Evolutionary conservation across 306 rosid species (phyloP), one percentile per base, ranked within the genome.

Genomic region (Arachis stenosperma): DNA sequence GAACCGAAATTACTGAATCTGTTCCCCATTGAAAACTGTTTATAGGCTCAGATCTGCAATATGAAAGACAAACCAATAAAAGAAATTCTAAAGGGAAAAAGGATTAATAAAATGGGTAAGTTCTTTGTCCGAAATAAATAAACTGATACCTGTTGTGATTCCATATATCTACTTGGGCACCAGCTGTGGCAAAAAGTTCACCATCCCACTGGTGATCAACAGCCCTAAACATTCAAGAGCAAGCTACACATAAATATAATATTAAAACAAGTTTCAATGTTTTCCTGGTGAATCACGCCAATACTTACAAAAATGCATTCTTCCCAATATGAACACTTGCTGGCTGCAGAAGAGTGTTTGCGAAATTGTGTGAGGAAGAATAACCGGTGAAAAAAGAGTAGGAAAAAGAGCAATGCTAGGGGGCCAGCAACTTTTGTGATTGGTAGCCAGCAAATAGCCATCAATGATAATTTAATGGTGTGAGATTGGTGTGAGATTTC

Each of bases 121-220:
- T 58, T 73, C 63, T 40, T 61, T n/a, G 8, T 37, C 48, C 9
- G 54, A 61, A 60, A 2, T 33, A 33, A 73, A 51, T 43, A 68
- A 58, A 52, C 56, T 12, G 64, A 43, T 53, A 94, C 99, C 94
- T 91, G 84, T 88, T 94, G 72, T 87, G 96, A 70, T 86, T 92
- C 99, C 99, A 94, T 64, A 94, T 77, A 73, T 89, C 90, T 57
- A 94, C 88, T 83, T 88, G 93, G 39, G 96, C 95, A 54, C 99
- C 96, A 71, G 85, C 96, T 6, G 99, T 94, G 51, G 99, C 98
- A 88, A 94, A 94, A 75, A 76, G 86, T 80, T 88, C 88, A 29
- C 85, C 90, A 8, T 89, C 86, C 97, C 96, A 89, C 76, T 91
- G 95, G 66, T 94, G 97, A 87, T 94, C 99, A 79, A 42, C 95